Conservation (phyloP, 306 rosid genomes). For the Corylus americana region DNA sequence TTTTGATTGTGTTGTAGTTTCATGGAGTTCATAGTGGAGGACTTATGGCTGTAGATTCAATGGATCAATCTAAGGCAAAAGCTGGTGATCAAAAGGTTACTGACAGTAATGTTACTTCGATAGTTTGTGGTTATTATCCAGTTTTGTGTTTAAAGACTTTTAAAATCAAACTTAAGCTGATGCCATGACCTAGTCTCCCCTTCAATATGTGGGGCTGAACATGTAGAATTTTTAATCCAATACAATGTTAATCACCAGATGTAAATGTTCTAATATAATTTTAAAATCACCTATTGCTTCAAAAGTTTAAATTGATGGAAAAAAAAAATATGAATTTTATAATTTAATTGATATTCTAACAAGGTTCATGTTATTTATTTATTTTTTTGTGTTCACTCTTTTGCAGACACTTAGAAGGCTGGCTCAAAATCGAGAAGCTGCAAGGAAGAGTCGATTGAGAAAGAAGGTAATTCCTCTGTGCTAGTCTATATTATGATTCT, state of each 20-base stretch:
- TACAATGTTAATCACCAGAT: too few species aligned
- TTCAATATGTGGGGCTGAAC: too few species aligned
- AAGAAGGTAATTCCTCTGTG: slow-evolving; percentile 56
- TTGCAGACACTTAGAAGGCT: slow-evolving; percentile 61
- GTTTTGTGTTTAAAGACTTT: neutral
- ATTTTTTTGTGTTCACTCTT: slow-evolving; percentile 1
- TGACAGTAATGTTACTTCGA: neutral
- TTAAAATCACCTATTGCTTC: too few species aligned
- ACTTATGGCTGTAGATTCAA: slow-evolving; percentile 54
- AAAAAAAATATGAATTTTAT: too few species aligned
- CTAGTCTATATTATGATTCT: neutral
- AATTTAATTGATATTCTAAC: too few species aligned
- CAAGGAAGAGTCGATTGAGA: slow-evolving; percentile 70
- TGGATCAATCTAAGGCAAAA: slow-evolving; percentile 48
- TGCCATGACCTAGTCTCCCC: too few species aligned
- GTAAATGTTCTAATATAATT: too few species aligned
- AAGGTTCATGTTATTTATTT: neutral
- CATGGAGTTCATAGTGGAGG: slow-evolving; percentile 48
- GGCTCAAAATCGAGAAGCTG: slow-evolving; percentile 85
- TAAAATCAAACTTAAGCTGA: too few species aligned
- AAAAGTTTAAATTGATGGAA: too few species aligned
- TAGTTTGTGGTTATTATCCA: neutral
- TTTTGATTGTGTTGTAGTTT: slow-evolving; percentile 37
- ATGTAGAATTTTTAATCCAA: too few species aligned
- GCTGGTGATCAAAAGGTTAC: slow-evolving; percentile 64